Percentiles rank a stretch among this genome's conserved stretches.
These are phyloP conservation scores for Porphyrellus cyaneotinctus DNA, from an alignment of 768 basidiomycete species.

Conservation along the genomic window DNA sequence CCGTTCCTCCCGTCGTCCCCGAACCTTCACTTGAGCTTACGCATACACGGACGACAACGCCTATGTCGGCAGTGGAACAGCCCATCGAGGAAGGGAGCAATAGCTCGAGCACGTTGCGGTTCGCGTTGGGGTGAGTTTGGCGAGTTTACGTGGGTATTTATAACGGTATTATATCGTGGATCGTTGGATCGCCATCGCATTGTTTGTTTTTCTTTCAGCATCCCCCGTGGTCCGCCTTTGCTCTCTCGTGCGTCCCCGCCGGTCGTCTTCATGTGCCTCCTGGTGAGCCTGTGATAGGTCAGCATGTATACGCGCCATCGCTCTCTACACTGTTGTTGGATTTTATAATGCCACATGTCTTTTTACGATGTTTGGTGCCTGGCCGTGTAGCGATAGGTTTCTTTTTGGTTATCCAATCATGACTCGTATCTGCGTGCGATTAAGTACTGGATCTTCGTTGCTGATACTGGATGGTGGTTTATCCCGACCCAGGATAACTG, in stretches of 20 bases:
- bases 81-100: conserved; percentile 21
- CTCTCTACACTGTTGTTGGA: neutral
- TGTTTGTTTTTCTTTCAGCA: neutral
- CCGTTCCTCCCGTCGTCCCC: conserved; percentile 13
- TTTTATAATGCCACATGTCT: neutral
- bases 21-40: conserved; percentile 11
- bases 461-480: no score
- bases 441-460: no score
- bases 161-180: conserved; percentile 23
- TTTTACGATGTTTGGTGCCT: neutral
- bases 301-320: neutral
- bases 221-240: no score
- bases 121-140: conserved; percentile 26
- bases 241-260: neutral
- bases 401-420: neutral
- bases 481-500: no score
- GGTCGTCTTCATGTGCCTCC: neutral
- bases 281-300: neutral
- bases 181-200: neutral
- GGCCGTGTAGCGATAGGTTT: conserved; percentile 8
- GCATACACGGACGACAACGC: neutral
- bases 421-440: neutral
- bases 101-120: conserved; percentile 29
- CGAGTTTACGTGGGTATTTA: conserved; percentile 19
- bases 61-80: conserved; percentile 6